Evolutionary conservation across 805 yeast genomes (phyloP).

Genomic region (Wickerhamomyces mucosus): DNA sequence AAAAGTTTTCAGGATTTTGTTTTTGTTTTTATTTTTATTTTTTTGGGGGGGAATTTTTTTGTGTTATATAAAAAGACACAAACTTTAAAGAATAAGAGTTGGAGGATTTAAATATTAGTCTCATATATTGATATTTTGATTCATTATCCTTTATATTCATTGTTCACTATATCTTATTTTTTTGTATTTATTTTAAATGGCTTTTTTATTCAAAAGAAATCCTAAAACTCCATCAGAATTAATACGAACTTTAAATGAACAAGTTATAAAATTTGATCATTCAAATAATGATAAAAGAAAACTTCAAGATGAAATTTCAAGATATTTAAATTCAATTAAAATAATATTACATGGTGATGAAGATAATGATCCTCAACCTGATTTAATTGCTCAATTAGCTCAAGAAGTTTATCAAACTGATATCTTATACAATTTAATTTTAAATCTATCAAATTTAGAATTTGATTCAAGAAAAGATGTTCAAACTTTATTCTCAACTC

Average conservation of each 20-base stretch:
- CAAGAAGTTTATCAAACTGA: constrained; percentile 73
- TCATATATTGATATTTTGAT: no score
- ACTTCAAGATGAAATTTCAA: constrained; percentile 64
- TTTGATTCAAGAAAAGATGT: constrained; percentile 89
- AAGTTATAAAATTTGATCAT: constrained; percentile 47
- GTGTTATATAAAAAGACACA: no score
- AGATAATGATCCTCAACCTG: constrained; percentile 44
- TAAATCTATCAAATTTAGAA: constrained; percentile 57
- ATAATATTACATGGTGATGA: constrained; percentile 63
- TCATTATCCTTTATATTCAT: no score
- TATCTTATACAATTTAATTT: constrained; percentile 50
- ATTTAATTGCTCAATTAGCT: constrained; percentile 54
- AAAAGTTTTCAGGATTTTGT: no score
- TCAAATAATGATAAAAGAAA: constrained; percentile 27
- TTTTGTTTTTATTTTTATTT: no score
- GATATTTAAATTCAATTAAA: constrained; percentile 56
- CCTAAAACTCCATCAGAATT: constrained; percentile 87
- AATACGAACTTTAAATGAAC: constrained; percentile 67
- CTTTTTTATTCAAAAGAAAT: constrained; percentile 82
- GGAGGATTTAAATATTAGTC: no score
- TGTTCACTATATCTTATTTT: no score
- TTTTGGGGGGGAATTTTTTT: no score
- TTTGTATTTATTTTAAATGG: no score
- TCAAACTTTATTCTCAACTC: constrained; percentile 56
- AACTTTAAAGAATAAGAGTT: no score